Evolutionary conservation across 805 yeast species (phyloP).

Genomic region (Myxozyma nipponensis): DNA sequence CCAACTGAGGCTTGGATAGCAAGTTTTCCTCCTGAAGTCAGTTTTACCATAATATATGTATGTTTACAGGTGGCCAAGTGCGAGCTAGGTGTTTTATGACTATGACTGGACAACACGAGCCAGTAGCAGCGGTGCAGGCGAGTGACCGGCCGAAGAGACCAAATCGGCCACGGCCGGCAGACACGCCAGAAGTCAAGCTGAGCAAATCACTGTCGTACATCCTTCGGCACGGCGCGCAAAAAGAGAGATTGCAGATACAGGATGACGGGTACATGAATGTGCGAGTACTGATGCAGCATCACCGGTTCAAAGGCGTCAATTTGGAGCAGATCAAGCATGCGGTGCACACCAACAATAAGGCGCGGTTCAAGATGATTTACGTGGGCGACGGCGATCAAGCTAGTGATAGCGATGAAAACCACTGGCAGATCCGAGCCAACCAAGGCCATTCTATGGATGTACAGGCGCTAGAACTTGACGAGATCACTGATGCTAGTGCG

Average conservation of each 20-base stretch:
- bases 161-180: not conserved
- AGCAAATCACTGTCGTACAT: conserved; percentile 74
- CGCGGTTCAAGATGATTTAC: conserved; percentile 56
- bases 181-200: conserved; percentile 32
- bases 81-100: too few relatives aligned
- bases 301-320: conserved; percentile 57
- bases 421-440: conserved; percentile 65
- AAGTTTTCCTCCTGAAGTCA: too few relatives aligned
- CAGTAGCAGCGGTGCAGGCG: not conserved
- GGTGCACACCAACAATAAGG: conserved; percentile 64
- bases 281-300: conserved; percentile 50
- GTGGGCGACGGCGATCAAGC: conserved; percentile 27
- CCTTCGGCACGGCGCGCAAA: conserved; percentile 79
- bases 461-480: conserved; percentile 42
- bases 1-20: too few relatives aligned
- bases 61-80: too few relatives aligned
- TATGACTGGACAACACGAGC: not conserved
- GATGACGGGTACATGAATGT: conserved; percentile 62
- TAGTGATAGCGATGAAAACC: conserved; percentile 1
- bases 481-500: conserved; percentile 38
- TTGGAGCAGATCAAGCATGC: conserved; percentile 55
- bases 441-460: conserved; percentile 81
- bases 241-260: conserved; percentile 64
- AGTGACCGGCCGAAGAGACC: not conserved
- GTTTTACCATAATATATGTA: too few relatives aligned